Evolutionary conservation across 1,284 basidiomycete genomes (phyloP), one percentile per base, ranked within the genome.

Genomic region (Boletellus deceptivus): DNA sequence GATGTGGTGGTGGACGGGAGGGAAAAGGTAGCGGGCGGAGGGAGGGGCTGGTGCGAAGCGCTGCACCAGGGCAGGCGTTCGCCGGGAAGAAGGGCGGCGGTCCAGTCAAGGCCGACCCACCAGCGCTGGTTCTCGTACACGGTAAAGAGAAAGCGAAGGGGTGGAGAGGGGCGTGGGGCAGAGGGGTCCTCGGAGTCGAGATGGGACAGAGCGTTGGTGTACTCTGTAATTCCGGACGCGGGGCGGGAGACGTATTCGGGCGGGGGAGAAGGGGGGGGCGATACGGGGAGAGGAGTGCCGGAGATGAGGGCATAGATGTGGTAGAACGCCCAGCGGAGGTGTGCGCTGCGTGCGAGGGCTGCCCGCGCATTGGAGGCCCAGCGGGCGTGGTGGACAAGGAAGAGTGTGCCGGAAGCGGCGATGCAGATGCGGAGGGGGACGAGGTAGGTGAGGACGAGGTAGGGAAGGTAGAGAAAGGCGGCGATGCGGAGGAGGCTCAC

Each of bases 51-150:
- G 17, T 80, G 78, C 4, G 78, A 65, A 4, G 76, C 67, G 6
- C 83, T 79, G 62, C 83, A 91, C 94, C 94, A 98, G 3, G 89
- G 89, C 0, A 94, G 91, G 1, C 94, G 83, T 67, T 98, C 94
- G 37, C 84, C 83, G 0, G 94, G 94, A 5, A 98, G 78, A 6
- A 98, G 79, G 0, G 94, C 93, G 3, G 91, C 89, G 0, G 94
- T 96, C 91, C 92, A 98, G 71, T 98, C 89, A 37, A 91, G 76
- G 3, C 86, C 87, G 75, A 91, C 79, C 89, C 89, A 91, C 95
- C 94, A 98, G 5, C 94, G 81, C 72, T 98, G 94, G 68, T 97
- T 98, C 70, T 98, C 94, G 65, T 91, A 89, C 27, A 97, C 72
- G 34, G 88, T 91, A 65, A 94, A 94, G 37, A 89, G 75, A 72